Evolutionary conservation across 228 moss, liverwort and hornwort species (phyloP), one percentile per base, ranked within the genome.

Genomic region (Sphagnum magellanicum): DNA sequence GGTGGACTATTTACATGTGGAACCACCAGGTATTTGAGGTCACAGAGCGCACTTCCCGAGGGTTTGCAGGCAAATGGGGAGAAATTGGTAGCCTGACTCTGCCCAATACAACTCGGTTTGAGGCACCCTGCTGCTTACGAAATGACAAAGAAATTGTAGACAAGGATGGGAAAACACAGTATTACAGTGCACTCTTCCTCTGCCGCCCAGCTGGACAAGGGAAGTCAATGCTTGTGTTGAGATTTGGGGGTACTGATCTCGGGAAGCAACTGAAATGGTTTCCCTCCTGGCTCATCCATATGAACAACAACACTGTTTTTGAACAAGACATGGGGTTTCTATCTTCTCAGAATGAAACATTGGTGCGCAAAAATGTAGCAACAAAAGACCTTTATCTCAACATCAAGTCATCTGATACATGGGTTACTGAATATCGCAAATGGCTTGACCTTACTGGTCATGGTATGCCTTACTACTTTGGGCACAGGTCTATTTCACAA

Each of bases 291-390:
- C 4, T 77, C 12, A 0, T 76, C 1, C 84, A 84, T 51, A 48
- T 13, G 6, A 71, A 16, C 0, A 4, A 13, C 48, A 70, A 55
- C 73, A 75, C 68, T 7, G 70, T 84, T 4, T 58, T 84, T 50
- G 84, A 84, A 70, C 70, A 84, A 48, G 81, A 84, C 15, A 84
- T 81, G 84, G 80, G 75, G 15, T 84, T 84, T 16, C 63, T 84
- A 32, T 72, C 81, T 4, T 73, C 80, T 9, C 81, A 84, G 49
- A 84, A 81, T 48, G 84, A 80, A 70, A 15, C 72, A 9, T 67
- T 84, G 12, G 63, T 51, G 46, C 55, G 12, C 50, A 66, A 77
- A 48, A 69, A 65, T 10, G 59, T 65, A 16, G 74, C 84, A 13
- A 77, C 81, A 6, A 84, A 78, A 70, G 84, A 78, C 16, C 16